A percentile compares a stretch with the other conserved stretches of the same genome.
Evolutionary conservation across 2,329 filamentous ascomycete species (phyloP).

Genomic region (Ambrosiella xylebori): DNA sequence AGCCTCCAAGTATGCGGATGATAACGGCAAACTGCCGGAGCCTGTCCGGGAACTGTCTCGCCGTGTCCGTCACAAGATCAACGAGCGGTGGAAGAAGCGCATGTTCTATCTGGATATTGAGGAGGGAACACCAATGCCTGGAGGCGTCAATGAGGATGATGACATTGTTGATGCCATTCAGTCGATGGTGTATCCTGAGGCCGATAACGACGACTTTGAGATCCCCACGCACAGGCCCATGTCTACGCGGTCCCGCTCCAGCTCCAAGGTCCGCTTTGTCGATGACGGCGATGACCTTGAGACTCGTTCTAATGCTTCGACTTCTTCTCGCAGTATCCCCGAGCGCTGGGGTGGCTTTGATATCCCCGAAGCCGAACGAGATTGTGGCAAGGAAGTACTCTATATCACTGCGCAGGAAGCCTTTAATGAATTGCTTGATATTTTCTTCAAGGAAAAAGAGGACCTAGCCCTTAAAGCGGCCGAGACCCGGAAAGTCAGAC

Average conservation of each 20-base stretch:
- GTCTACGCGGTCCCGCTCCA: conserved; percentile 47
- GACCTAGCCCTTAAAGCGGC: conserved; percentile 53
- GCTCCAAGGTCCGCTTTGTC: conserved; percentile 62
- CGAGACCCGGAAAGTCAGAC: conserved; percentile 43
- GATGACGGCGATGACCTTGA: conserved; percentile 47
- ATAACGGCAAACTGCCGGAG: background rate
- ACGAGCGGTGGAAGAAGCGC: conserved; percentile 59
- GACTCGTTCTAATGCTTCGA: conserved; percentile 51
- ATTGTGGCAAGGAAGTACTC: conserved; percentile 73
- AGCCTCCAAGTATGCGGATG: background rate
- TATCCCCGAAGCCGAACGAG: conserved; percentile 61
- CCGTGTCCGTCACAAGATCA: conserved; percentile 31
- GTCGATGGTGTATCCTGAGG: conserved; percentile 16
- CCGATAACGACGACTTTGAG: conserved; percentile 12
- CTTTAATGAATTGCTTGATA: conserved; percentile 81
- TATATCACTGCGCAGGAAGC: conserved; percentile 86
- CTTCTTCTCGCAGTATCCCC: conserved; percentile 53
- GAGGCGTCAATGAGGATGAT: conserved; percentile 39
- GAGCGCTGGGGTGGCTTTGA: conserved; percentile 69
- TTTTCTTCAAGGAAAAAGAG: conserved; percentile 68
- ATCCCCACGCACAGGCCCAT: conserved; percentile 23
- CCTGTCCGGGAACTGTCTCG: background rate
- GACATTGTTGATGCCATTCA: conserved; percentile 31
- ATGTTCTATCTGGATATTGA: conserved; percentile 76
- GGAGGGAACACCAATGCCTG: conserved; percentile 44